Evolutionary conservation across 2,329 filamentous ascomycete genomes (phyloP), one percentile per base, ranked within the genome.

Genomic region (Colletotrichum sp.): DNA sequence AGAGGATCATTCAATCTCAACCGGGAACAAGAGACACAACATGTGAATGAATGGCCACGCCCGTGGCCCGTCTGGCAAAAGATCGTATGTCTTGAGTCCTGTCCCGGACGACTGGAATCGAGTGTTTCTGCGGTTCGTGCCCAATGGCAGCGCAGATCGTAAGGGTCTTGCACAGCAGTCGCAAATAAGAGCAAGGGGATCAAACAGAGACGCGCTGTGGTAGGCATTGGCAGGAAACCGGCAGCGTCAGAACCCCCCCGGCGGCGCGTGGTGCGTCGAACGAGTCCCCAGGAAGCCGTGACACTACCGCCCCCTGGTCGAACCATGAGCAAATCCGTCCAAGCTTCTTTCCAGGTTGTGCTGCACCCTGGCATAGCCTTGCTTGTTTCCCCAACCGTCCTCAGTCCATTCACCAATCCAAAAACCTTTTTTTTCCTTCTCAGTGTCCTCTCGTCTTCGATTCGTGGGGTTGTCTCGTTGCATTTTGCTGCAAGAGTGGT

Each of bases 321-420:
- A 75, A 75, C 73, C 73, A 68, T 75, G 70, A 21, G 70, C 34
- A 73, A 74, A 75, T 68, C 65, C 64, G 73, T 55, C 69, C 69
- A 72, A 64, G 52, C 63, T 72, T 68, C 69, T 16, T 61, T 32
- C 43, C 39, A 52, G 43, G 43, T 52, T 52, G 43, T 52, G 43
- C 43, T 52, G 59, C 67, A 70, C 36, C 61, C 68, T 65, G 66
- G 43, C 55, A 30, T 73, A 26, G 63, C 63, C 71, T 71, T 71
- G 72, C 60, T 48, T 74, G 60, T 68, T 59, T 60, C 28, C 67
- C 48, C 60, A 64, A 48, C 48, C 34, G 52, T 30, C 36, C 28
- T 52, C 43, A 36, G 24, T 55, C 24, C 28, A 26, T 65, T 26
- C 36, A 59, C 71, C 65, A 68, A 28, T 28, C 30, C 74, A 26